Evolutionary conservation across 192 early-diverging fungal species (phyloP).

Genomic region (Chytriomyces sp.): DNA sequence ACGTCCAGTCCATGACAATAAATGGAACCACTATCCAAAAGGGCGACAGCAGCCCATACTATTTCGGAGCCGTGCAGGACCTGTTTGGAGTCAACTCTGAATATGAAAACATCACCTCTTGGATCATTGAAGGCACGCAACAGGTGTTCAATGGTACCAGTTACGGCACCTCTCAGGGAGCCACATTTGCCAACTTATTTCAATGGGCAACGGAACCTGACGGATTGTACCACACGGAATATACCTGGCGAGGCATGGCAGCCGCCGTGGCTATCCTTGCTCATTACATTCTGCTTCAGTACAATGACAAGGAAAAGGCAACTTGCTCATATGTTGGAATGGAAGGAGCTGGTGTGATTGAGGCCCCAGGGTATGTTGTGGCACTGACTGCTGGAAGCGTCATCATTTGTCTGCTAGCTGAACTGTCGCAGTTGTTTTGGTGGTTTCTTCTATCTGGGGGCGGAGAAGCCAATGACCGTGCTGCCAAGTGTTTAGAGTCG

Average conservation of each 20-base stretch:
- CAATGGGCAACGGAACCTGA: slow-evolving; percentile 27
- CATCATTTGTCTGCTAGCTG: slow-evolving; percentile 9
- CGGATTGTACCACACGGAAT: slow-evolving; percentile 19
- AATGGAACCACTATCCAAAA: neutral
- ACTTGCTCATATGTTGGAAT: slow-evolving; percentile 4
- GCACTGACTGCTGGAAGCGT: neutral
- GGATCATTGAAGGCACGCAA: neutral
- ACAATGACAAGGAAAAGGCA: slow-evolving; percentile 1
- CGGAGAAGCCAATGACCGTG: slow-evolving; percentile 18
- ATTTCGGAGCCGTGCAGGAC: neutral
- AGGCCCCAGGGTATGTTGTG: slow-evolving; percentile 4
- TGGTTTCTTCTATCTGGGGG: slow-evolving; percentile 24
- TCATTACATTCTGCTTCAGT: slow-evolving; percentile 16
- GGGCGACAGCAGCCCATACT: neutral
- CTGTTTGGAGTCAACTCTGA: neutral
- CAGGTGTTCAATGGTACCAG: neutral
- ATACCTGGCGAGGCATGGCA: slow-evolving; percentile 8
- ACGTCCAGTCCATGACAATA: neutral
- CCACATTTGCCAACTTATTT: slow-evolving; percentile 16
- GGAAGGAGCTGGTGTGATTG: slow-evolving; percentile 19
- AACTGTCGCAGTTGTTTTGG: slow-evolving; percentile 24
- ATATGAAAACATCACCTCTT: neutral
- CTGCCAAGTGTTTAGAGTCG: slow-evolving; percentile 12
- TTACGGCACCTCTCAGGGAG: slow-evolving; percentile 7
- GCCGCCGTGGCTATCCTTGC: slow-evolving; percentile 15